These are phyloP conservation scores for Agrostemma githago DNA, from an alignment of 148 eudicot species.

Conservation along the genomic window DNA sequence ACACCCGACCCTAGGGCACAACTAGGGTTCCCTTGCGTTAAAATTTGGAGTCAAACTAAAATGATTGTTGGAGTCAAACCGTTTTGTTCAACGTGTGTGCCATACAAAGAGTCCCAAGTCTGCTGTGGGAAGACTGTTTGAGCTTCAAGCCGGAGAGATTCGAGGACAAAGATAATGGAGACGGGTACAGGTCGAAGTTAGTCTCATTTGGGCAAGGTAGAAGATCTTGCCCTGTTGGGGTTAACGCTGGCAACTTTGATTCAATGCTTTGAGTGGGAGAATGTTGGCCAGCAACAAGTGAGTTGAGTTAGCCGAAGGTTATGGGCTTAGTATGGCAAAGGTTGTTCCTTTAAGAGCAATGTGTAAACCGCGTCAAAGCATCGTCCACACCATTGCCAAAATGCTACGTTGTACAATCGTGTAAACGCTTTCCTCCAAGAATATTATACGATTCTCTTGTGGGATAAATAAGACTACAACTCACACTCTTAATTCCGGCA, in stretches of 20 bases:
- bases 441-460: too few relatives aligned
- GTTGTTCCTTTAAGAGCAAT: constrained; percentile 19
- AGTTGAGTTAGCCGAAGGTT: constrained; percentile 24
- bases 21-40: too few relatives aligned
- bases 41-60: too few relatives aligned
- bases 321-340: constrained; percentile 28
- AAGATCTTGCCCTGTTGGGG: constrained; percentile 20
- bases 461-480: too few relatives aligned
- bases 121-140: constrained; percentile 18
- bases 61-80: too few relatives aligned
- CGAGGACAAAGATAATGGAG: not conserved
- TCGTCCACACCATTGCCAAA: not conserved
- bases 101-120: constrained; percentile 16
- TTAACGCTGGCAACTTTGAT: constrained; percentile 20
- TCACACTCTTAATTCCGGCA: too few relatives aligned
- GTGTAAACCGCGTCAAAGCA: constrained; percentile 14
- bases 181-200: constrained; percentile 10
- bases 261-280: constrained; percentile 30
- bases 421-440: too few relatives aligned
- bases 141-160: constrained; percentile 23
- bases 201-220: constrained; percentile 26
- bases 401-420: too few relatives aligned
- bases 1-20: too few relatives aligned
- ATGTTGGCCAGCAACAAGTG: not conserved
- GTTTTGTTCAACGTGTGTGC: constrained; percentile 19